Evolutionary conservation across 2,329 filamentous ascomycete species (phyloP).

Genomic region (Zalaria sp.): DNA sequence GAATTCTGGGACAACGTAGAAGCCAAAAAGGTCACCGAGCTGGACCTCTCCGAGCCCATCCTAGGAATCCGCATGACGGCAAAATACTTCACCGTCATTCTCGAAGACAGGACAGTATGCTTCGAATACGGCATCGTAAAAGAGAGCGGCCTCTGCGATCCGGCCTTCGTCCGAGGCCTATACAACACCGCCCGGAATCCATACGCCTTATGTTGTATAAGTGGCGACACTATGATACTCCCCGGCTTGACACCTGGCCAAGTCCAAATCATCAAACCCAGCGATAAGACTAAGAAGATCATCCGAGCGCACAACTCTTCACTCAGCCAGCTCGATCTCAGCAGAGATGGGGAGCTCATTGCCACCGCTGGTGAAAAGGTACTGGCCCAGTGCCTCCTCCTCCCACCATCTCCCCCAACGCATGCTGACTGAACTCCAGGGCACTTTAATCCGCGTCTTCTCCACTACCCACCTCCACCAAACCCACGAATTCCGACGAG

Average conservation of each 20-base stretch:
- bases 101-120: conserved; percentile 26
- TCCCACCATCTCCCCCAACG: too few relatives aligned
- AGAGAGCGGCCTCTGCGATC: conserved; percentile 19
- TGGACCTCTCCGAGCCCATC: conserved; percentile 69
- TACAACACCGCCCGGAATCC: conserved; percentile 83
- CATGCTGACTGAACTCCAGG: conserved; percentile 27
- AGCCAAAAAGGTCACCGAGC: conserved; percentile 56
- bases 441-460: conserved; percentile 80
- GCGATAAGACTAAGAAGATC: conserved; percentile 74
- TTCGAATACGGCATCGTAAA: conserved; percentile 38
- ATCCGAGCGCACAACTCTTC: conserved; percentile 77
- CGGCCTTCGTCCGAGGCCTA: conserved; percentile 32
- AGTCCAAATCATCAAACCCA: conserved; percentile 71
- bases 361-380: conserved; percentile 73
- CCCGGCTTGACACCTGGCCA: conserved; percentile 81
- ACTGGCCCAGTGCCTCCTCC: not conserved
- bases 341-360: conserved; percentile 63
- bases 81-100: conserved; percentile 62
- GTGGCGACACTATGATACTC: conserved; percentile 61
- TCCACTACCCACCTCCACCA: conserved; percentile 66
- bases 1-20: conserved; percentile 87
- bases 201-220: conserved; percentile 65
- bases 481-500: conserved; percentile 71
- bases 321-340: conserved; percentile 66
- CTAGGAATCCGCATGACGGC: conserved; percentile 65